Conservation (phyloP, 192 early-diverging fungal genomes). For the Gonapodya prolifera region DNA sequence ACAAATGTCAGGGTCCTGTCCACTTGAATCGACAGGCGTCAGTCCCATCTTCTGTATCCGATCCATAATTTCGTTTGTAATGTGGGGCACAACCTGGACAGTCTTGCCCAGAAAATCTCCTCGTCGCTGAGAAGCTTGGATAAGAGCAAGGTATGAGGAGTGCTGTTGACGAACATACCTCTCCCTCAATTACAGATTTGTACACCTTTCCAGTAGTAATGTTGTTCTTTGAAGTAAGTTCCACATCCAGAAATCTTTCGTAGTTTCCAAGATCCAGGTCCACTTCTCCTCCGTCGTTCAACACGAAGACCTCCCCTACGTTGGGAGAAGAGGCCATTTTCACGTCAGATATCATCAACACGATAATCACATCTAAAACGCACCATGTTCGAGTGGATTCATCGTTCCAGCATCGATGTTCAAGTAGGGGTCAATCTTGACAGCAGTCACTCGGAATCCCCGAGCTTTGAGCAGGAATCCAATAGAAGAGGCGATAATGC, state of each 20-base stretch:
- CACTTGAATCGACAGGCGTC: slow-evolving; percentile 71
- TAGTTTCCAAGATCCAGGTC: slow-evolving; percentile 99
- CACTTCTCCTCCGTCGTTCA: slow-evolving; percentile 97
- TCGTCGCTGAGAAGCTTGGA: slow-evolving; percentile 38
- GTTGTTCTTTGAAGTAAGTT: slow-evolving; percentile 91
- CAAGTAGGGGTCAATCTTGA: slow-evolving; percentile 99
- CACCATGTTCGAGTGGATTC: slow-evolving; percentile 93
- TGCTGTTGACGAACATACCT: slow-evolving; percentile 19
- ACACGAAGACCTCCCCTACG: slow-evolving; percentile 92
- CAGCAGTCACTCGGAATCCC: slow-evolving; percentile 86
- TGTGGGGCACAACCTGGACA: slow-evolving; percentile 96
- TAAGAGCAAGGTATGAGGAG: neutral
- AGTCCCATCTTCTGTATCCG: slow-evolving; percentile 94
- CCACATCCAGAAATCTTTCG: slow-evolving; percentile 92
- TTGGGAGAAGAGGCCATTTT: neutral
- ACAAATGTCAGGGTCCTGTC: slow-evolving; percentile 83
- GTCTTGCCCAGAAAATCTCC: slow-evolving; percentile 98
- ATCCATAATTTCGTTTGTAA: slow-evolving; percentile 94
- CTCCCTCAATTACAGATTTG: slow-evolving; percentile 86
- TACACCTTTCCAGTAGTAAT: slow-evolving; percentile 99
- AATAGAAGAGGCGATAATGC: slow-evolving; percentile 95
- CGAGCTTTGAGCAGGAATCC: slow-evolving; percentile 87
- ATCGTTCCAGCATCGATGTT: slow-evolving; percentile 98
- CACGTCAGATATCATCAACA: neutral
- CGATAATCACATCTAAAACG: neutral